Evolutionary conservation across 208 protist species (phyloP).

Genomic region (Hexamita inflata): DNA sequence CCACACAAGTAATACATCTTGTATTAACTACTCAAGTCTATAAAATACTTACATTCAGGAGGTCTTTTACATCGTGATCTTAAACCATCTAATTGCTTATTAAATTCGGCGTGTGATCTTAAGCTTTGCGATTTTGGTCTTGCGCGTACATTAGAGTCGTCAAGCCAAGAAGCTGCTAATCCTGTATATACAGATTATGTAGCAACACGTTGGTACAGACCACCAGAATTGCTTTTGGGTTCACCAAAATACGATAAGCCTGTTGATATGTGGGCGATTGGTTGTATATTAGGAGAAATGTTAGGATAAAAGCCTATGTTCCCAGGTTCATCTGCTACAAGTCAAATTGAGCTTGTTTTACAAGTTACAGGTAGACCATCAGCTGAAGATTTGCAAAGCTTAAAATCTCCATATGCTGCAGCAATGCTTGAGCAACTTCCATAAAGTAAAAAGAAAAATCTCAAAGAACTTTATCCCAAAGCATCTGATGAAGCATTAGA

Average conservation of each 20-base stretch:
- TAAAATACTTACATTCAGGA: slow-evolving; percentile 49
- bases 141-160: slow-evolving; percentile 30
- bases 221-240: slow-evolving; percentile 35
- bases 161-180: not conserved
- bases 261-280: slow-evolving; percentile 90
- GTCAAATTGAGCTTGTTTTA: slow-evolving; percentile 49
- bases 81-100: slow-evolving; percentile 81
- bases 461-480: slow-evolving; percentile 43
- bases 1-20: slow-evolving; percentile 54
- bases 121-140: slow-evolving; percentile 90
- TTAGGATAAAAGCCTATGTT: slow-evolving; percentile 75
- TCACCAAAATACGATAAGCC: not conserved
- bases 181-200: slow-evolving; percentile 23
- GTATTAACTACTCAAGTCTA: slow-evolving; percentile 51
- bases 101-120: slow-evolving; percentile 73
- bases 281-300: slow-evolving; percentile 86
- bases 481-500: slow-evolving; percentile 41
- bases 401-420: slow-evolving; percentile 41
- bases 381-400: slow-evolving; percentile 41
- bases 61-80: slow-evolving; percentile 70
- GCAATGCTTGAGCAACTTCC: slow-evolving; percentile 47
- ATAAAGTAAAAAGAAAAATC: slow-evolving; percentile 9
- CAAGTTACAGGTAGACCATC: slow-evolving; percentile 42
- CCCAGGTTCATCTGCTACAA: slow-evolving; percentile 54
- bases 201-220: slow-evolving; percentile 33